phyloP scores from a whole-genome alignment of 352 stramenopile species.

The Phytophthora quininea region DNA sequence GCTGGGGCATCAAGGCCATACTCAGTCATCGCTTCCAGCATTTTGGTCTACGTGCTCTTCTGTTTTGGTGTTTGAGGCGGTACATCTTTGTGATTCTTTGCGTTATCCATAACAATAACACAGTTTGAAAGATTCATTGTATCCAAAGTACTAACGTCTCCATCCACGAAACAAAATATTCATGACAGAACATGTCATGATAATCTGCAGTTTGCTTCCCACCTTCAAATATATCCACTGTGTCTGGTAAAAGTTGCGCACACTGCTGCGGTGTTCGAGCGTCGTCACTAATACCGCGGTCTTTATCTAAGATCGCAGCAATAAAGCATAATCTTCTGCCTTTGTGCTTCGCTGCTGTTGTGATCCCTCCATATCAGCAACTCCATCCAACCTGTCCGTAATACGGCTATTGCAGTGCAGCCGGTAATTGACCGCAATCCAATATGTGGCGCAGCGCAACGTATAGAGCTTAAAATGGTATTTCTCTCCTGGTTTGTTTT shows the following conservation, averaged over 20 bases:
- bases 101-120: constrained; percentile 19
- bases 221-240: constrained; percentile 7
- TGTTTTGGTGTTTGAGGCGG: not conserved
- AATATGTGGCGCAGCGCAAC: no score
- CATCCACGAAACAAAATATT: constrained; percentile 13
- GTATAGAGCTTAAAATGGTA: no score
- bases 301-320: not conserved
- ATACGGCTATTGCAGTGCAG: no score
- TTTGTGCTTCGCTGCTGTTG: not conserved
- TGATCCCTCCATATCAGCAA: no score
- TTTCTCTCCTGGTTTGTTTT: no score
- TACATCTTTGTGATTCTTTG: constrained; percentile 13
- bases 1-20: constrained; percentile 1
- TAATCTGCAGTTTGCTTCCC: constrained; percentile 6
- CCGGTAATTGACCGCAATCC: no score
- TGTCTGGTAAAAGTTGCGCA: not conserved
- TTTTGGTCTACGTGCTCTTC: not conserved
- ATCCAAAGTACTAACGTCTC: constrained; percentile 9
- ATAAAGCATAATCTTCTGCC: not conserved
- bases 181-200: constrained; percentile 4
- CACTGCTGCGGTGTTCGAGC: not conserved
- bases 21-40: constrained; percentile 3
- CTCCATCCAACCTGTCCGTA: no score
- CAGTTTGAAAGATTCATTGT: constrained; percentile 1
- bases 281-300: not conserved